Evolutionary conservation across 371 early-diverging fungal genomes (phyloP), one percentile per base, ranked within the genome.

Genomic region (Enterospora canceri): DNA sequence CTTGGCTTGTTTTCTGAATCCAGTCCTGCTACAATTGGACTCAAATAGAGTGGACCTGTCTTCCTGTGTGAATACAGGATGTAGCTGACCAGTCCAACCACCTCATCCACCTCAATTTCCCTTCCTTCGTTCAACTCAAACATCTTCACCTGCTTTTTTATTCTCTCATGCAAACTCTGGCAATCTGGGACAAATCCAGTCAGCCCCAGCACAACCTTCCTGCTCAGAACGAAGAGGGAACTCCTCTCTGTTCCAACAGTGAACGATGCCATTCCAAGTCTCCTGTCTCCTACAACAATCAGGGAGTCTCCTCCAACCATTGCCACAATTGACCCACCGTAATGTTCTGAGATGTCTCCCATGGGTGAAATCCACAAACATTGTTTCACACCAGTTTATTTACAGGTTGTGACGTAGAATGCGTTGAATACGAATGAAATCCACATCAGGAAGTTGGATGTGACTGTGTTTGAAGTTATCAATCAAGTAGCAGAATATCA

Each of bases 261-360:
- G 84, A 93, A 84, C 70, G 87, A 85, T 72, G 92, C 91, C 61
- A 87, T 85, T 48, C 97, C 92, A 55, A 86, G 83, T 60, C 85
- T 72, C 19, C 80, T 74, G 83, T 98, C 99, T 31, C 89, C 85
- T 1, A 93, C 94, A 71, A 98, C 91, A 51, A 93, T 92, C 3
- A 97, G 92, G 77, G 92, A 92, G 79, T 88, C 84, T 80, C 95
- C 93, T 76, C 99, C 97, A 49, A 85, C 85, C 94, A 98, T 94
- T 73, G 94, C 97, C 73, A 97, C 88, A 62, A 96, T 83, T 68
- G 92, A 88, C 33, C 80, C 82, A 53, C 82, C 82, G 64, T 82
- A 80, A 63, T 73, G 60, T 57, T 62, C 65, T n/a, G 54, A 26
- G 32, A 77, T 75, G 50, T 77, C 75, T 29, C 62, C 64, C 77